A percentile compares a stretch with the other conserved stretches of the same genome.
Conservation (phyloP, 164 flowering plant species). For the Magnolia sinica region DNA sequence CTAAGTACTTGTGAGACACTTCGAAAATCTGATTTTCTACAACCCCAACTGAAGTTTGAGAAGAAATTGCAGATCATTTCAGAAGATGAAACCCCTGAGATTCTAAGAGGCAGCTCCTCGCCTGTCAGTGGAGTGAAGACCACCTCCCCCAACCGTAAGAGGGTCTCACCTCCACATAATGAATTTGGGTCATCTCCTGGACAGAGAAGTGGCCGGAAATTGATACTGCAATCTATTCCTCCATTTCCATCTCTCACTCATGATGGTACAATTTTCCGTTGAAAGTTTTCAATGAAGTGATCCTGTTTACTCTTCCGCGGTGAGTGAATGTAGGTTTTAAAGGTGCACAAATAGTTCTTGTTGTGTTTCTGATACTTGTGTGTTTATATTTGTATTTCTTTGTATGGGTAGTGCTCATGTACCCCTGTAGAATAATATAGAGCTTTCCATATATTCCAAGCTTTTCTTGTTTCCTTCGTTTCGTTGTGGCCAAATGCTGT, state of each 20-base stretch:
- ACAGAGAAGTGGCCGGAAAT: slow-evolving; percentile 59
- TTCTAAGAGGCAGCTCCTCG: slow-evolving; percentile 46
- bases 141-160: slow-evolving; percentile 80
- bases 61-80: slow-evolving; percentile 34
- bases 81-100: slow-evolving; percentile 73
- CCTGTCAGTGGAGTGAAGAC: slow-evolving; percentile 55
- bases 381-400: slow-evolving; percentile 18
- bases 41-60: slow-evolving; percentile 43
- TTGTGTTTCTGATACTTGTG: slow-evolving; percentile 13
- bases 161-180: slow-evolving; percentile 79
- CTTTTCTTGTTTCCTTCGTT: background rate
- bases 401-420: slow-evolving; percentile 8
- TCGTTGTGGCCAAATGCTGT: background rate
- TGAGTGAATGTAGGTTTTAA: slow-evolving; percentile 17
- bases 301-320: slow-evolving; percentile 3
- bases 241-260: slow-evolving; percentile 77
- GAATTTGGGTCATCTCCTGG: slow-evolving; percentile 41
- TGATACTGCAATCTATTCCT: slow-evolving; percentile 80
- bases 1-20: slow-evolving; percentile 18
- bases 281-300: slow-evolving; percentile 7
- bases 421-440: slow-evolving; percentile 16
- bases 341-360: slow-evolving; percentile 11
- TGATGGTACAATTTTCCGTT: background rate
- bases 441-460: slow-evolving; percentile 5
- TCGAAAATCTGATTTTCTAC: slow-evolving; percentile 36